These are phyloP conservation scores for Neurospora sp. DNA, from an alignment of 495 filamentous ascomycete species.

Conservation along the genomic window DNA sequence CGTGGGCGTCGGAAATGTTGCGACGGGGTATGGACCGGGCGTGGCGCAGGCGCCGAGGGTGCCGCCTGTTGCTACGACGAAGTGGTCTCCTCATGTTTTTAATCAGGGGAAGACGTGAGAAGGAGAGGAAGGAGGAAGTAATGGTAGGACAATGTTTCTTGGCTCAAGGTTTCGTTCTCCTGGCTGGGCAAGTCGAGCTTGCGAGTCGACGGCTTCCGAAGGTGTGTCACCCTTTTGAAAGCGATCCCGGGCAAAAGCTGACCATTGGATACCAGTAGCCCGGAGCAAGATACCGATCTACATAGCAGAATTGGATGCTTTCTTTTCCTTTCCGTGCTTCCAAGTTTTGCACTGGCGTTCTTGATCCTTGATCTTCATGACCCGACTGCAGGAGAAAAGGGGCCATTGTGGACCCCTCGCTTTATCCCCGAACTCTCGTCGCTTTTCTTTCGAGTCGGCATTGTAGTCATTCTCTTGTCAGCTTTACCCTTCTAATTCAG, in stretches of 20 bases:
- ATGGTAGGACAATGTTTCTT: not conserved
- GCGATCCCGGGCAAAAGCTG: not conserved
- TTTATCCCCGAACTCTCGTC: not conserved
- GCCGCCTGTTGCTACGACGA: not conserved
- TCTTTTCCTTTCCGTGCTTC: not conserved
- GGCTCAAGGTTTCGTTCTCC: not conserved
- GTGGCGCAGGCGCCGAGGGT: not conserved
- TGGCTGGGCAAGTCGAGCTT: not conserved
- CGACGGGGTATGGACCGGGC: not conserved
- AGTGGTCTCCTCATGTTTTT: not conserved
- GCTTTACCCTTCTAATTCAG: not conserved
- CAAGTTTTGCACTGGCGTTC: not conserved
- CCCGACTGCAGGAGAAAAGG: not conserved
- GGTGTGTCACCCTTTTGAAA: not conserved
- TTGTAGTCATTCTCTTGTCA: not conserved
- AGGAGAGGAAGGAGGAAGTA: not conserved
- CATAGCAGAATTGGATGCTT: not conserved
- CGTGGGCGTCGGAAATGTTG: not conserved
- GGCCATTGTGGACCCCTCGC: not conserved
- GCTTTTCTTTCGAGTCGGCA: not conserved
- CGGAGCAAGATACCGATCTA: not conserved
- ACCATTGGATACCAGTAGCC: not conserved
- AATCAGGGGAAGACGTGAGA: not conserved
- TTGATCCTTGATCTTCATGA: not conserved
- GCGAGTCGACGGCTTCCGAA: not conserved